Percentiles rank a stretch among this genome's conserved stretches.
Evolutionary conservation across 2,329 filamentous ascomycete species (phyloP).

Genomic region (Colletotrichum costaricense): DNA sequence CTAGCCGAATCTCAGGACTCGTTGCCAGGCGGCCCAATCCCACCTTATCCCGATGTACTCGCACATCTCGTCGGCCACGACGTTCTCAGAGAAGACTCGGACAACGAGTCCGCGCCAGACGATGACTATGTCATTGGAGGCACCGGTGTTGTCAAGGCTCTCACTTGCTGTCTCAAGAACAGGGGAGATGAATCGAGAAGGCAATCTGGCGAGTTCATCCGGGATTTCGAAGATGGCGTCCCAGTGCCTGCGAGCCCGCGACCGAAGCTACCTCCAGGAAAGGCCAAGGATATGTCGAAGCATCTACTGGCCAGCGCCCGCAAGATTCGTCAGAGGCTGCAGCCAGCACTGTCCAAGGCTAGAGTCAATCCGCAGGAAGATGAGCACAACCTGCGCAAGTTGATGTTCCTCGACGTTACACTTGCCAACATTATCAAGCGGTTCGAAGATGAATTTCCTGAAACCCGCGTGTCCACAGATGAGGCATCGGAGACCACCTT

Average conservation of each 20-base stretch:
- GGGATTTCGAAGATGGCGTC: conserved; percentile 63
- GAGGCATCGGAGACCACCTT: conserved; percentile 43
- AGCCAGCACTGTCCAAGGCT: conserved; percentile 83
- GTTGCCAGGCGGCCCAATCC: conserved; percentile 41
- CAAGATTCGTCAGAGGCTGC: conserved; percentile 85
- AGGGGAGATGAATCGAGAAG: conserved; percentile 72
- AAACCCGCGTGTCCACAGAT: conserved; percentile 70
- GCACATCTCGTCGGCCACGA: conserved; percentile 86
- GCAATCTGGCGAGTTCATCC: conserved; percentile 63
- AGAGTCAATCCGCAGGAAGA: conserved; percentile 77
- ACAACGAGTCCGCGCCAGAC: conserved; percentile 79
- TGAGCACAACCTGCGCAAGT: conserved; percentile 78
- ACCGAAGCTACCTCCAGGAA: conserved; percentile 60
- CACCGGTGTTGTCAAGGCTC: conserved; percentile 92
- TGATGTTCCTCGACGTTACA: conserved; percentile 89
- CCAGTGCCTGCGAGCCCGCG: conserved; percentile 48
- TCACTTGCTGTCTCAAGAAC: conserved; percentile 90
- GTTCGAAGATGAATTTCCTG: conserved; percentile 96
- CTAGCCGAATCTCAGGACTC: conserved; percentile 49
- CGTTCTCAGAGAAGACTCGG: conserved; percentile 62
- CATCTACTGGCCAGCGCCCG: conserved; percentile 87
- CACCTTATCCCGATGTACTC: conserved; percentile 81
- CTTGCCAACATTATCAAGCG: conserved; percentile 91
- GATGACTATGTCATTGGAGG: conserved; percentile 97
- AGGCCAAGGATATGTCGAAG: conserved; percentile 93